phyloP scores from a whole-genome alignment of 345 rosid genomes.

The Conringia planisiliqua region DNA sequence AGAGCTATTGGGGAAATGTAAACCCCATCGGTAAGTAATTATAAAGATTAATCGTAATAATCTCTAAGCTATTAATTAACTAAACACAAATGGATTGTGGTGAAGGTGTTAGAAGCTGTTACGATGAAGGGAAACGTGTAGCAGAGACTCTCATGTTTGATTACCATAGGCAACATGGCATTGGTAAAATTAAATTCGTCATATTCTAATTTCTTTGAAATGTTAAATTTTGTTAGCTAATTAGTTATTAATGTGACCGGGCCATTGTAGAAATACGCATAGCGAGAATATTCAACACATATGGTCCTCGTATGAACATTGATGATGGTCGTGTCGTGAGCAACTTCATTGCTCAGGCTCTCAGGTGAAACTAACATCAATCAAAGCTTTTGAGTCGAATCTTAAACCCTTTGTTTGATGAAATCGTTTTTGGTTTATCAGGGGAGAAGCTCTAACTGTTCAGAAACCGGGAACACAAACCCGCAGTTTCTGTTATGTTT shows the following conservation, averaged over 20 bases:
- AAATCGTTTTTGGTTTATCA: constrained; percentile 22
- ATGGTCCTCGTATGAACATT: constrained; percentile 95
- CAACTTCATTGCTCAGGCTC: constrained; percentile 94
- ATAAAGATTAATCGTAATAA: neutral
- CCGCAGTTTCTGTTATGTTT: constrained; percentile 92
- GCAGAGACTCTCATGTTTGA: constrained; percentile 97
- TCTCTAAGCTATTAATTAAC: neutral
- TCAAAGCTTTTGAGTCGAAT: neutral
- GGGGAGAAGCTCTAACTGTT: constrained; percentile 83
- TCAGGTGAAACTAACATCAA: constrained; percentile 47
- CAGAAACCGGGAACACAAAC: constrained; percentile 97
- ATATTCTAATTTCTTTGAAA: neutral
- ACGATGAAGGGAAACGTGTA: constrained; percentile 92
- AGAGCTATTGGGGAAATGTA: constrained; percentile 96
- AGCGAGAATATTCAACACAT: constrained; percentile 93
- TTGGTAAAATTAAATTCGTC: constrained; percentile 45
- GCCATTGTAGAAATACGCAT: constrained; percentile 59
- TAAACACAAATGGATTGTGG: neutral
- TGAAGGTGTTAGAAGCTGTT: constrained; percentile 88
- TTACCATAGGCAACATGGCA: constrained; percentile 91
- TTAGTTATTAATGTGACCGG: neutral
- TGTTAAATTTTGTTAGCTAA: neutral
- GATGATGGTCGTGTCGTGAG: constrained; percentile 98
- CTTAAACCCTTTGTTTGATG: neutral
- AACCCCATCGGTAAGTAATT: constrained; percentile 75